phyloP scores from a whole-genome alignment of 2,329 filamentous ascomycete genomes.

The Fusarium napiforme region DNA sequence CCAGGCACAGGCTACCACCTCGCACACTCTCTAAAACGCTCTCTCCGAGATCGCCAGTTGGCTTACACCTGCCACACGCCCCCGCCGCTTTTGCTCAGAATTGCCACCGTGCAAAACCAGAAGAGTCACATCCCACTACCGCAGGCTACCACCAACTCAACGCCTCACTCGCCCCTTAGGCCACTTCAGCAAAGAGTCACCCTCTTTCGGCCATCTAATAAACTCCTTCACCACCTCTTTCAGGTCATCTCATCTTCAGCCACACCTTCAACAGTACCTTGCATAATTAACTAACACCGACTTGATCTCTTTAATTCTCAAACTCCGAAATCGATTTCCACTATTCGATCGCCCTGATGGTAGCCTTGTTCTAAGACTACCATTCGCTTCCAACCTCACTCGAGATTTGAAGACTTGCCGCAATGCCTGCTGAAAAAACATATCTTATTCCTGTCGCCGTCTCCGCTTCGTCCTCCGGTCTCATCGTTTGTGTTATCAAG shows the following conservation, averaged over 20 bases:
- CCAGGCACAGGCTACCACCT: slow-evolving; percentile 42
- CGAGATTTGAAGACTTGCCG: slow-evolving; percentile 53
- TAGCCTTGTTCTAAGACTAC: slow-evolving; percentile 50
- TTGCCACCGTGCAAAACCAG: slow-evolving; percentile 50
- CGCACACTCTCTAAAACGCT: slow-evolving; percentile 48
- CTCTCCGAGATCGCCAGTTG: slow-evolving; percentile 54
- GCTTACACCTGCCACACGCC: slow-evolving; percentile 46
- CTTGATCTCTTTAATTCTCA: slow-evolving; percentile 33
- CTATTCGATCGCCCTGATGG: slow-evolving; percentile 46
- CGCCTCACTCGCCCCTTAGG: slow-evolving; percentile 49
- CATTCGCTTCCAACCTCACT: slow-evolving; percentile 41
- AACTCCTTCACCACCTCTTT: slow-evolving; percentile 42
- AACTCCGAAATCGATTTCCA: slow-evolving; percentile 18
- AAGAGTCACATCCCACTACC: slow-evolving; percentile 52
- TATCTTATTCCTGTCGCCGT: slow-evolving; percentile 69
- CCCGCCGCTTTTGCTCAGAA: slow-evolving; percentile 48
- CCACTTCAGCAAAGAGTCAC: slow-evolving; percentile 51
- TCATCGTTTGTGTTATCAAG: slow-evolving; percentile 65
- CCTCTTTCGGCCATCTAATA: slow-evolving; percentile 45
- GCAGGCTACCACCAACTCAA: slow-evolving; percentile 42
- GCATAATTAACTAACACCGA: slow-evolving; percentile 39
- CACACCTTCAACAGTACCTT: slow-evolving; percentile 47
- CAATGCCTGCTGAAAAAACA: slow-evolving; percentile 68
- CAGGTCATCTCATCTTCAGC: slow-evolving; percentile 39
- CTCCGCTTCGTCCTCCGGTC: slow-evolving; percentile 70